Evolutionary conservation across 805 yeast species (phyloP).

Genomic region (Candida silvatica): DNA sequence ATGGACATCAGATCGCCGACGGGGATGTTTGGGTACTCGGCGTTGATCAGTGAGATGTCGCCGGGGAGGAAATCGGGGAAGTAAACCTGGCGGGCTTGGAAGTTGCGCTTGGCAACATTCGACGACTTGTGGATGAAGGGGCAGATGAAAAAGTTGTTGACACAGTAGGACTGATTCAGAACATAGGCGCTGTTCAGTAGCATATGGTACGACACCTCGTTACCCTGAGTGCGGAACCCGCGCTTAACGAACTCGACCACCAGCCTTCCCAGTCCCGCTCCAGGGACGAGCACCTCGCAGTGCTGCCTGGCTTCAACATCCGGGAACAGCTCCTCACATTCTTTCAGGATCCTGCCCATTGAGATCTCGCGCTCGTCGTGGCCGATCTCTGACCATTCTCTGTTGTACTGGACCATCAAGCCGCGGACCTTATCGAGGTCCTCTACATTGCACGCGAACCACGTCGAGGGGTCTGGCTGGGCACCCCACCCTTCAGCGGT

Average conservation of each 20-base stretch:
- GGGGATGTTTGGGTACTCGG: conserved; percentile 29
- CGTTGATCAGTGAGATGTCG: conserved; percentile 26
- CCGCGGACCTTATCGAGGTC: conserved; percentile 54
- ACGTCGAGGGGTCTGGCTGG: conserved; percentile 21
- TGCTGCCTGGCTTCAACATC: conserved; percentile 26
- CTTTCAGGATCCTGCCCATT: conserved; percentile 30
- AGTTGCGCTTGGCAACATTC: conserved; percentile 33
- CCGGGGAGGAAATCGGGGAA: conserved; percentile 46
- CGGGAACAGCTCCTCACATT: conserved; percentile 29
- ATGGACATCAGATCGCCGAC: conserved; percentile 54
- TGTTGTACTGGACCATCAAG: conserved; percentile 42
- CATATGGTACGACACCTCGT: conserved; percentile 62
- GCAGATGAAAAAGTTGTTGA: conserved; percentile 33
- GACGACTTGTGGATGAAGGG: conserved; percentile 50
- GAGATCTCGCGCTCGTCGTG: conserved; percentile 31
- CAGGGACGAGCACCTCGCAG: conserved; percentile 46
- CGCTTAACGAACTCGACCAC: conserved; percentile 43
- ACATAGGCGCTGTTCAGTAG: conserved; percentile 45
- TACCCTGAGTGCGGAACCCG: conserved; percentile 61
- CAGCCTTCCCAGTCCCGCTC: conserved; percentile 56
- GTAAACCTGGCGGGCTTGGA: conserved; percentile 40
- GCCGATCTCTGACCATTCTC: conserved; percentile 61
- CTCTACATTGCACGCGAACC: conserved; percentile 31
- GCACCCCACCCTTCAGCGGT: conserved; percentile 47
- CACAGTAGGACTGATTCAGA: conserved; percentile 35